Conservation (phyloP, 129 eudicot species). For the Helianthus tuberosus region DNA sequence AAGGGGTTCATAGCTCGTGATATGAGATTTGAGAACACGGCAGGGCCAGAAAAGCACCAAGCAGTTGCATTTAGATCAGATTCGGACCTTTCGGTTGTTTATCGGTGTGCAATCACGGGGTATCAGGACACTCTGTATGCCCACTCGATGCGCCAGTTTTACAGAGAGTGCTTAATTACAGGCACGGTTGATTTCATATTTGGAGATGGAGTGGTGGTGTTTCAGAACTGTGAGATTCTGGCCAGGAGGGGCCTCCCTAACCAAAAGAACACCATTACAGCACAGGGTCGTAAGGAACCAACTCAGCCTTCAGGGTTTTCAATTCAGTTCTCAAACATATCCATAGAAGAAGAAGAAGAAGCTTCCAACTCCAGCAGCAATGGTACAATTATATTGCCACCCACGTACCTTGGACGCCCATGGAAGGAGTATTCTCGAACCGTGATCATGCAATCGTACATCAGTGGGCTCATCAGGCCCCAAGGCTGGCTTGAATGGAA, state of each 20-base stretch:
- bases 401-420: constrained; percentile 81
- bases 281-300: constrained; percentile 77
- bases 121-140: constrained; percentile 92
- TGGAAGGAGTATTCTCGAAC: constrained; percentile 82
- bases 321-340: constrained; percentile 66
- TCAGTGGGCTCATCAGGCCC: constrained; percentile 52
- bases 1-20: constrained; percentile 79
- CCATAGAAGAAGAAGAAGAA: constrained; percentile 48
- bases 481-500: constrained; percentile 96
- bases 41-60: constrained; percentile 94
- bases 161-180: constrained; percentile 75
- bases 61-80: constrained; percentile 85
- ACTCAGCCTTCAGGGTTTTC: constrained; percentile 70
- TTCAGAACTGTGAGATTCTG: constrained; percentile 73
- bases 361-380: neutral
- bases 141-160: constrained; percentile 82
- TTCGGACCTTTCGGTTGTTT: constrained; percentile 81
- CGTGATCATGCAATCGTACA: constrained; percentile 70
- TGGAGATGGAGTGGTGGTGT: constrained; percentile 71
- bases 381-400: neutral
- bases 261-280: constrained; percentile 88
- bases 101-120: constrained; percentile 70
- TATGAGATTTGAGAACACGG: constrained; percentile 82
- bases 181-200: constrained; percentile 94
- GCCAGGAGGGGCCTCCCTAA: constrained; percentile 74